Base-by-base conservation (phyloP, 2,329 filamentous ascomycete species). In the Ophiocordyceps australis region DNA sequence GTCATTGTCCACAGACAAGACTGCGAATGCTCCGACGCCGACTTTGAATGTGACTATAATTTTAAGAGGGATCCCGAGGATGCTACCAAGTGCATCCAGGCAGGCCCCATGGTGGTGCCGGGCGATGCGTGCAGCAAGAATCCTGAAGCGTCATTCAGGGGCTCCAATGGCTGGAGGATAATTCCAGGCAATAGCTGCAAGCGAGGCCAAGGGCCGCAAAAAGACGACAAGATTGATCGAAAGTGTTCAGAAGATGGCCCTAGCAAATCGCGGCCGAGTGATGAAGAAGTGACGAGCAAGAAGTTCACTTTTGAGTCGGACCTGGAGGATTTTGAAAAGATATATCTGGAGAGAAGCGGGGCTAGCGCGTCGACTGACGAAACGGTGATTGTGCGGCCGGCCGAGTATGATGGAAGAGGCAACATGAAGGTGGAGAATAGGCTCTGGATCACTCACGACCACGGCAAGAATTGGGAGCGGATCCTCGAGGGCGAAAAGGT, bases 31-130 rank as follows among this genome's bases (percentile, higher is more conserved):
- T 72, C 74, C 1, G 69, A 77, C 30, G 58, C 62, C 18, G 91
- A 98, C 47, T 98, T 92, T 46, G 89, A 98, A 52, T 98, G 89
- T 47, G 86, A 95, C 45, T 93, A 79, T 59, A 91, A 92, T 48
- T 95, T 93, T 45, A 57, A 72, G 31, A 67, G 68, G 38, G 60
- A 62, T 29, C 61, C 62, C 19, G 57, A 67, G 4, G 70, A 86
- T 33, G 62, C 66, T 27, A 67, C 65, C 25, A 62, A 74, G 33
- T 95, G 89, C 45, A 59, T 71, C 14, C 62, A 66, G 7, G 65
- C 61, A 15, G 72, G 68, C 0, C 56, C 65, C 4, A 47, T 92
- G 22, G 46, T 59, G 3, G 56, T 71, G 3, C 83, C 85, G 0
- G 64, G 78, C 24, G 80, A 70, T 7, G 64, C 67, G 16, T 98